Evolutionary conservation across 2,329 filamentous ascomycete genomes (phyloP), one percentile per base, ranked within the genome.

Genomic region (Sporothrix phasma): DNA sequence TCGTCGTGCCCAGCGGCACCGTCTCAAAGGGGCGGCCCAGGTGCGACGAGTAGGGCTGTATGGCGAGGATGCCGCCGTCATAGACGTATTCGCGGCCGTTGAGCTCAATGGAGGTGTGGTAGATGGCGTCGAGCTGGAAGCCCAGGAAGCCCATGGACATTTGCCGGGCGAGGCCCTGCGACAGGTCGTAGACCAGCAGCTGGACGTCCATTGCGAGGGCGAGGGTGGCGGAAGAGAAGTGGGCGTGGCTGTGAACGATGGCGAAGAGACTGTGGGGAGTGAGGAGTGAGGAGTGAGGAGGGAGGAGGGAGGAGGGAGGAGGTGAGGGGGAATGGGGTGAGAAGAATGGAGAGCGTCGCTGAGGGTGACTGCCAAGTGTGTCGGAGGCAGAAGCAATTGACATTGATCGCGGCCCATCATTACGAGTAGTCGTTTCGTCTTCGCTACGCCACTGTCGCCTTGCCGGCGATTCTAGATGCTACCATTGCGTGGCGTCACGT

Each of bases 31-130:
- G 92, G 62, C 81, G 81, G 6, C 93, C 94, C 70, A 97, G 87
- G 73, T 97, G 93, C 1, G 92, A 97, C 11, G 84, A 82, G 0
- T 92, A 92, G 0, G 94, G 90, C 10, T 79, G 77, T 66, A 93
- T 91, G 62, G 87, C 86, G 70, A 96, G 89, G 61, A 97, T 88
- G 63, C 91, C 91, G 63, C 89, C 87, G 66, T 96, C 93, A 69
- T 92, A 97, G 70, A 93, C 84, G 74, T 96, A 97, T 76, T 99
- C 94, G 60, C 88, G 82, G n/a, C 87, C 87, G 61, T 86, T 84
- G 45, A 97, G 80, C 47, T 96, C 88, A 62, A 99, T 86, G 0
- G 92, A 90, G 0, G 94, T 97, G 74, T 99, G 94, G 70, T 97
- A 97, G 62, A 99, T 85, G 62, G 94, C 94, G 74, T 97, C 93